Evolutionary conservation across 1,284 basidiomycete genomes (phyloP).

Genomic region (Rhodofomes roseus): DNA sequence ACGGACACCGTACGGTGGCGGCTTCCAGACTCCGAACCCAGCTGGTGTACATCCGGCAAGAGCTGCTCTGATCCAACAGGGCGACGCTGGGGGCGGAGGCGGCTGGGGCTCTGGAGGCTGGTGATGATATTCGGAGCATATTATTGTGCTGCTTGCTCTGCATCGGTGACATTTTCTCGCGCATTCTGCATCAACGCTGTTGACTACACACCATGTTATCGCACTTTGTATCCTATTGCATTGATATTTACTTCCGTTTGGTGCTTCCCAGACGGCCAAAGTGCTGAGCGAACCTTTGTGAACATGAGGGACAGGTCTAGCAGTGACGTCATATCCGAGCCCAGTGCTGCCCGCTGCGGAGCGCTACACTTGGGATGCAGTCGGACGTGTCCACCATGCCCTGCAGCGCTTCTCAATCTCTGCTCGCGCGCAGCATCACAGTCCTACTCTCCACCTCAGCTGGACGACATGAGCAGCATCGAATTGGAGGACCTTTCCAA

Average conservation of each 20-base stretch:
- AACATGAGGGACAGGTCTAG: no score
- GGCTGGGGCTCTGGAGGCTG: slow-evolving; percentile 5
- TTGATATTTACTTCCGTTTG: not conserved
- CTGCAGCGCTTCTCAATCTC: not conserved
- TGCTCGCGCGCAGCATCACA: not conserved
- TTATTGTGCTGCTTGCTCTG: slow-evolving; percentile 5
- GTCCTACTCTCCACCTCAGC: not conserved
- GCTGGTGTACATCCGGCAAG: slow-evolving; percentile 55
- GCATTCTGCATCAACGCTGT: not conserved
- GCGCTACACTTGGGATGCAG: not conserved
- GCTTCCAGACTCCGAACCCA: slow-evolving; percentile 59
- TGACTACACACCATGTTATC: not conserved
- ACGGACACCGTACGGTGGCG: slow-evolving; percentile 37
- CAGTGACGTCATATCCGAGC: slow-evolving; percentile 1
- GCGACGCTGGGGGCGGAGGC: slow-evolving; percentile 8
- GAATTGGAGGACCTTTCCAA: slow-evolving; percentile 31
- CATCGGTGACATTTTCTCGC: slow-evolving; percentile 3
- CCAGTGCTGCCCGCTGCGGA: not conserved
- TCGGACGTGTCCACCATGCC: not conserved
- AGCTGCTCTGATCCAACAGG: slow-evolving; percentile 52
- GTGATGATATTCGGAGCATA: slow-evolving; percentile 2
- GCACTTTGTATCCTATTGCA: slow-evolving; percentile 7
- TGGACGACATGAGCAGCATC: slow-evolving; percentile 20
- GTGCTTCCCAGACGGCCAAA: no score
- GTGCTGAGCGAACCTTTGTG: no score